Base-by-base conservation (phyloP, 176 grass and related monocot species). In the Secale cereale region DNA sequence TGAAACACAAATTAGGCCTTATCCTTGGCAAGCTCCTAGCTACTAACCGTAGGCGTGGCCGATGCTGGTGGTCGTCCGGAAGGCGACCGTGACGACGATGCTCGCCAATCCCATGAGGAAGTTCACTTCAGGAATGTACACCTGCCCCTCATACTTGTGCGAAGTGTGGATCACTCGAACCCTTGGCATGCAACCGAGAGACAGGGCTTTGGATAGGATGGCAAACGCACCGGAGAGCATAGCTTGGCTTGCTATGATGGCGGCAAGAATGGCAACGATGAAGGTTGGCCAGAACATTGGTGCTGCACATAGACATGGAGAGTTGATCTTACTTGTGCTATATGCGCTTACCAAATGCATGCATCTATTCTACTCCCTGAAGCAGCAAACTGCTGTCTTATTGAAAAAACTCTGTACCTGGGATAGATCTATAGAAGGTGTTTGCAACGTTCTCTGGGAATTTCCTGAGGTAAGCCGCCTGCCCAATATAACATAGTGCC, bases 121-220 rank as follows among this genome's bases (percentile, higher is more conserved):
- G 65, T 93, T 93, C 78, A 97, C 90, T 74, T 97, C 91, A 13
- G 91, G 94, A 57, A 93, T 91, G 78, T 93, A 97, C 35, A 97
- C 88, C 60, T 97, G 94, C 5, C 94, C 94, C 80, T 91, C 91
- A 10, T 92, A 88, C 59, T 86, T 88, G 66, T 76, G 72, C 0
- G 94, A 97, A 33, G 94, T 97, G 75, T 97, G 91, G 67, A 97
- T 76, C 40, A 94, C 89, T 32, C 78, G 78, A 2, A 97, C 94
- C 74, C 89, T 80, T 10, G 94, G 91, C 69, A 97, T 84, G 83
- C 91, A 97, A 2, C 89, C 94, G 28, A 96, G 88, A 0, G 91
- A 88, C 43, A 92, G 37, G 0, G 91, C 91, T 86, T 97, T 92
- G 81, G 91, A 92, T 32, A 97, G 83, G 78, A 97, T 97, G 15